Evolutionary conservation across 139 green algal genomes (phyloP).

Genomic region (Chlorella sp.): DNA sequence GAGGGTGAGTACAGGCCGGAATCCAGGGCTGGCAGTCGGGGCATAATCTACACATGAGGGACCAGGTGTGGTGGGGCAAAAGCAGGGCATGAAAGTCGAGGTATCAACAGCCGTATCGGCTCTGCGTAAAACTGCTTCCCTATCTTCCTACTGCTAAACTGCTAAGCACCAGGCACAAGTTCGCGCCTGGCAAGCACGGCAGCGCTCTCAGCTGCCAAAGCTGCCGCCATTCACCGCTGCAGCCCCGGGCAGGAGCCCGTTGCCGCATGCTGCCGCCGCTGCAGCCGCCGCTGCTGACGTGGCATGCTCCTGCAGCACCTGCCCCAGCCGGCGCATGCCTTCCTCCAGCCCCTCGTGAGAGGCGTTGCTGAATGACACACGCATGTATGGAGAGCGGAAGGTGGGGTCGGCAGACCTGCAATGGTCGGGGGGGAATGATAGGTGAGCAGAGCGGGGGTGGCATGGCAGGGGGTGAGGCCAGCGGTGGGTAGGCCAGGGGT

Average conservation of each 20-base stretch:
- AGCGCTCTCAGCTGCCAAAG: background rate
- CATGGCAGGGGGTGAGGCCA: background rate
- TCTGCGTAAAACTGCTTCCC: background rate
- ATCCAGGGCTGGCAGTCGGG: background rate
- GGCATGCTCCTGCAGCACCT: conserved; percentile 11
- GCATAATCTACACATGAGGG: background rate
- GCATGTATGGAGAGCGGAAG: conserved; percentile 49
- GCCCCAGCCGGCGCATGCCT: conserved; percentile 50
- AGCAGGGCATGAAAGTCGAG: background rate
- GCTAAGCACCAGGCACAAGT: too few relatives aligned
- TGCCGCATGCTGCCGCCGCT: background rate
- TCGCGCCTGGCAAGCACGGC: background rate
- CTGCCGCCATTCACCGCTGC: background rate
- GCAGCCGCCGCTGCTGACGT: background rate
- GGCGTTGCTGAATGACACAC: conserved; percentile 57
- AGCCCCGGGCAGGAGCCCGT: background rate
- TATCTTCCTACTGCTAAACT: background rate
- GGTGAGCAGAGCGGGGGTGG: background rate
- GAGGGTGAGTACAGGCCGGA: background rate
- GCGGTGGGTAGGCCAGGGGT: background rate
- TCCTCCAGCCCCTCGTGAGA: conserved; percentile 41
- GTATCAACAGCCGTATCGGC: background rate
- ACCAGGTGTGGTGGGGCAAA: background rate
- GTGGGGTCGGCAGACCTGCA: background rate
- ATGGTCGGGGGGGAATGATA: background rate